Base-by-base conservation (phyloP, 306 rosid genomes). In the Sophora flavescens region DNA sequence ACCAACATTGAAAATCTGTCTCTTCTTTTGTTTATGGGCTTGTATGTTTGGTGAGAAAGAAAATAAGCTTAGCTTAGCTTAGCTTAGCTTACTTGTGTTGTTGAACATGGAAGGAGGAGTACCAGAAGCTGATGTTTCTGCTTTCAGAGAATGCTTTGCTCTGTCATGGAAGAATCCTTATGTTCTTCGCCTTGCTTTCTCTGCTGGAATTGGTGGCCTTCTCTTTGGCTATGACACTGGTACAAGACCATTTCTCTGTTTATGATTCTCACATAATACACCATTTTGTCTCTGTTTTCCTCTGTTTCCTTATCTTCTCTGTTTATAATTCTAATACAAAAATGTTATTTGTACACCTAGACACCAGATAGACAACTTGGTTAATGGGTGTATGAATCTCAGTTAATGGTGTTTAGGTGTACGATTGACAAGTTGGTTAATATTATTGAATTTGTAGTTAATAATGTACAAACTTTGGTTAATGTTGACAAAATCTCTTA, bases 191-290 rank as follows among this genome's bases (percentile, higher is more conserved):
- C 83, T 85, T 57, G 85, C 88, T 78, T 81, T 85, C 79, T 85
- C 88, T 22, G 88, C 85, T 16, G 88, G 85, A 73, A 85, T 85
- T 14, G 88, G 88, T 28, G 88, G 88, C n/a, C 70, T 85, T 71
- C 88, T 85, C 44, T 85, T 85, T 69, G 88, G 88, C 4, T 85
- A 81, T 13, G 88, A 85, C 60, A 84, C 88, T 13, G 88, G 88
- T 84, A 2, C 38, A 14, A 61, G 0, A 9, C 4, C 10, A 0
- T 59, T 68, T 32, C 60, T n/a, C 14, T 80, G 6, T 67, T 30
- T n/a, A 6, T 60, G 13, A 5, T 35, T 48, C n/a, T 70, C 30
- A 1, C 18, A 22, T 33, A 0, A 36, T 56, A 6, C 4, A 54
- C 16, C 5, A 56, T 44, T 6, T 51, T 51, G 9, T 1, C 8